Conservation (phyloP, 2,329 filamentous ascomycete species). For the Beauveria rudraprayagi region DNA sequence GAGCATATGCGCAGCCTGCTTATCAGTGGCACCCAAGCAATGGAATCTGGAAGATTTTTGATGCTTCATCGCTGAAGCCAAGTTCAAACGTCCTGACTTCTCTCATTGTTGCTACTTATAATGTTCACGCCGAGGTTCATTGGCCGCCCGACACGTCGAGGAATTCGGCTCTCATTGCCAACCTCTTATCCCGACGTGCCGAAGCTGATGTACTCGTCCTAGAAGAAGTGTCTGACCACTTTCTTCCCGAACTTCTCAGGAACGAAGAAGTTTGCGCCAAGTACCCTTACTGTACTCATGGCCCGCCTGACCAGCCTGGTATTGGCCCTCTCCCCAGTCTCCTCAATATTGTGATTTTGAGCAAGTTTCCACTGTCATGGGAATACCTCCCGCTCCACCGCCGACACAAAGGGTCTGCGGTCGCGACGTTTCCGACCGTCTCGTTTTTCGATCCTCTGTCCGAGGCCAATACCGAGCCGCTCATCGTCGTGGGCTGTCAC, state of each 20-base stretch:
- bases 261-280: constrained; percentile 34
- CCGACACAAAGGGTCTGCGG: constrained; percentile 49
- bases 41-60: not conserved
- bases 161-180: constrained; percentile 35
- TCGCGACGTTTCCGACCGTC: constrained; percentile 34
- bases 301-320: constrained; percentile 42
- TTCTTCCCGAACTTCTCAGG: constrained; percentile 47
- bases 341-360: constrained; percentile 54
- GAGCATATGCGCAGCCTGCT: not conserved
- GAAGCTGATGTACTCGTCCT: constrained; percentile 43
- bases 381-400: constrained; percentile 43
- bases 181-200: constrained; percentile 34
- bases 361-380: constrained; percentile 48
- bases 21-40: not conserved
- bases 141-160: constrained; percentile 35
- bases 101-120: constrained; percentile 42
- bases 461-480: constrained; percentile 25
- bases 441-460: constrained; percentile 23
- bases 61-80: not conserved
- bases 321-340: constrained; percentile 50
- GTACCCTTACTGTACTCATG: constrained; percentile 52
- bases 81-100: constrained; percentile 12
- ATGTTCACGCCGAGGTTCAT: constrained; percentile 43
- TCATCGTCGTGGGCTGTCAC: constrained; percentile 51
- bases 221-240: constrained; percentile 58